phyloP scores from a whole-genome alignment of 345 rosid species.

The Moringa oleifera region DNA sequence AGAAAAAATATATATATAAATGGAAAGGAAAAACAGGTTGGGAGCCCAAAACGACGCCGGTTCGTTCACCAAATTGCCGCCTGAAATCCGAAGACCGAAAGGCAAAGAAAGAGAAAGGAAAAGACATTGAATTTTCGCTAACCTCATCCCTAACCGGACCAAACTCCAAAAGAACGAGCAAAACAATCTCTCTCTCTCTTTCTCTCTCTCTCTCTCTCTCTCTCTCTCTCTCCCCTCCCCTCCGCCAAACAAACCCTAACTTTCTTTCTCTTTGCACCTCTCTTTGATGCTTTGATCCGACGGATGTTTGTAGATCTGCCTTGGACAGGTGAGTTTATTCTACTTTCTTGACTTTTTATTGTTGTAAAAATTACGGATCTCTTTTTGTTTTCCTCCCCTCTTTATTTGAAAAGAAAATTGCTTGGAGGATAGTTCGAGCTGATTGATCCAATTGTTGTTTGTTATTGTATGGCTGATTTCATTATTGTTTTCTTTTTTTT shows the following conservation, averaged over 20 bases:
- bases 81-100: slow-evolving; percentile 5
- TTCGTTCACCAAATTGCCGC: slow-evolving; percentile 14
- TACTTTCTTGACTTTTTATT: background rate
- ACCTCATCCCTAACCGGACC: slow-evolving; percentile 19
- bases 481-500: no score
- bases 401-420: background rate
- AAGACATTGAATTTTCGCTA: slow-evolving; percentile 19
- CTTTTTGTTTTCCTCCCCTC: background rate
- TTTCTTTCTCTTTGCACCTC: background rate
- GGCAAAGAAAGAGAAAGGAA: slow-evolving; percentile 5
- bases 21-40: background rate
- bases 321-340: slow-evolving; percentile 15
- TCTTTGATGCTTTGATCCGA: slow-evolving; percentile 20
- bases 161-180: slow-evolving; percentile 11
- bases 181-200: slow-evolving; percentile 8
- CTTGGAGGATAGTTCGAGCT: background rate
- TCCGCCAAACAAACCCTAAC: slow-evolving; percentile 31
- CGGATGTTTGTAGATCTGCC: slow-evolving; percentile 23
- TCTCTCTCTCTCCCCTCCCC: slow-evolving; percentile 8
- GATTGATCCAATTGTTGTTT: slow-evolving; percentile 3
- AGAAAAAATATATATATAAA: no score
- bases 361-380: background rate
- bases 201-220: slow-evolving; percentile 10
- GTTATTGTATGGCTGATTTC: no score
- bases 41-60: slow-evolving; percentile 18